Evolutionary conservation across 179 eudicot genomes (phyloP), one percentile per base, ranked within the genome.

Genomic region (Actinidia arguta): DNA sequence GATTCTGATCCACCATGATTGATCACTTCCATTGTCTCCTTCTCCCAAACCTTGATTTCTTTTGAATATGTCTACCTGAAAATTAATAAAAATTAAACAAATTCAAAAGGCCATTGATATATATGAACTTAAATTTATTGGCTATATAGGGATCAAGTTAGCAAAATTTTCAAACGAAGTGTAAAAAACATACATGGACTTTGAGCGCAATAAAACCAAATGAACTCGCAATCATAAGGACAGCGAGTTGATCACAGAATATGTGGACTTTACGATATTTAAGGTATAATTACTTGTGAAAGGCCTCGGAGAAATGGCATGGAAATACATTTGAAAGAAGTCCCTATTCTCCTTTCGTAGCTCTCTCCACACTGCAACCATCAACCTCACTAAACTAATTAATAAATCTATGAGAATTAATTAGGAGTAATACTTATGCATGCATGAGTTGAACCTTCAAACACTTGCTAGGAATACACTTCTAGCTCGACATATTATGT

Each of bases 281-380:
- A 20, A 9, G 17, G 51, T 44, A 48, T 14, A 13, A 24, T 86
- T 83, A 91, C 92, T 87, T 27, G 86, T 66, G 79, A 81, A 86
- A 9, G 91, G 90, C 82, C 81, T 90, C 8, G 91, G 88, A 82
- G 85, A 81, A 42, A 69, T 83, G 48, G 73, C 88, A 68, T 78
- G 91, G 67, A 86, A 90, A 83, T 94, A 94, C 71, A 90, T 79
- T 73, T 85, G 87, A 63, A 94, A 94, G 84, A 94, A 94, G 82
- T 71, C 90, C 48, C 76, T 87, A 79, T 94, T 94, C 82, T 94
- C 98, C 78, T 88, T 94, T 59, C 85, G 48, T 61, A 93, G 92
- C 82, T 90, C 97, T 81, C 92, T 89, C 97, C 95, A 94, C 67
- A 94, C 97, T 94, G 87, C 48, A 83, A 75, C 27, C 42, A 9